A percentile compares a stretch with the other conserved stretches of the same genome.
phyloP scores from a whole-genome alignment of 73 alveolate genomes.

The Paramecium caudatum region DNA sequence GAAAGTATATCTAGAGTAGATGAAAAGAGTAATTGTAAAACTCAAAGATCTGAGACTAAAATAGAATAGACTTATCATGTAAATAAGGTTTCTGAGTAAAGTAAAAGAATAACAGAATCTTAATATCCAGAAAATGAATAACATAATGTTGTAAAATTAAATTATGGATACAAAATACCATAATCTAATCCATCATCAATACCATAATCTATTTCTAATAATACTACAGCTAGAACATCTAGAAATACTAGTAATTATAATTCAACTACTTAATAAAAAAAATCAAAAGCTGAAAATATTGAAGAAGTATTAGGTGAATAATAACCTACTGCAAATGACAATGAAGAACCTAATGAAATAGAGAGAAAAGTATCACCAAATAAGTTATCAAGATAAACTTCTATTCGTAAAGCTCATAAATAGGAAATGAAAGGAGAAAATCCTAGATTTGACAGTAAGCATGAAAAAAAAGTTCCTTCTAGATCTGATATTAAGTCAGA shows the following conservation, averaged over 20 bases:
- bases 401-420: background rate
- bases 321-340: background rate
- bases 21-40: background rate
- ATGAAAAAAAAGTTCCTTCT: too few species aligned
- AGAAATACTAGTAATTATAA: conserved; percentile 41
- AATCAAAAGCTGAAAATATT: background rate
- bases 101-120: background rate
- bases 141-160: conserved; percentile 5
- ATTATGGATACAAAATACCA: conserved; percentile 26
- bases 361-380: background rate
- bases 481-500: too few species aligned
- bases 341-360: background rate
- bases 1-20: conserved; percentile 9
- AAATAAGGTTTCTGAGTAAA: background rate
- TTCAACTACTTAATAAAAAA: background rate
- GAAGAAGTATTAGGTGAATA: conserved; percentile 1
- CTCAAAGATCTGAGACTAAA: too few species aligned
- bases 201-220: conserved; percentile 12
- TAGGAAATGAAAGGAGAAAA: background rate
- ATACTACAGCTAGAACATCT: conserved; percentile 35
- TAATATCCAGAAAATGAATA: background rate
- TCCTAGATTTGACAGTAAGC: background rate
- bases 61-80: background rate
- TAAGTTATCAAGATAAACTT: background rate
- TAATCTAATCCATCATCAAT: background rate